phyloP scores from a whole-genome alignment of 495 filamentous ascomycete genomes.

The Hypomontagnella submonticulosa region DNA sequence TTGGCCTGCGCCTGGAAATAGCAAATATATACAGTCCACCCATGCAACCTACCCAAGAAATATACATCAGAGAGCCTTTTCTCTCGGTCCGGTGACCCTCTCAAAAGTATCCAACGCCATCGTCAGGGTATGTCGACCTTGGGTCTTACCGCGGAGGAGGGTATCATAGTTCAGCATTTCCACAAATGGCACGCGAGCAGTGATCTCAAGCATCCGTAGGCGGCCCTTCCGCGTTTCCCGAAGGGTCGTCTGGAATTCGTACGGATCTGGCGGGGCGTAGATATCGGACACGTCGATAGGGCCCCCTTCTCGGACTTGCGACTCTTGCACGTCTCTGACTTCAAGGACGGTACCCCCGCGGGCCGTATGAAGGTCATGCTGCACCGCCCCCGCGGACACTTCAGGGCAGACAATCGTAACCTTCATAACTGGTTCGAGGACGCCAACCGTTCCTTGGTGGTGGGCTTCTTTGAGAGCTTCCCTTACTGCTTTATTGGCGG shows the following conservation, averaged over 20 bases:
- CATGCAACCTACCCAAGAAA: not conserved
- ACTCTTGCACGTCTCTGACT: constrained; percentile 70
- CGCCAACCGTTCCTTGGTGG: constrained; percentile 58
- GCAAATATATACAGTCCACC: not conserved
- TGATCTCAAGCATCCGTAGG: constrained; percentile 66
- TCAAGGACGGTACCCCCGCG: constrained; percentile 88
- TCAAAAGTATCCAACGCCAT: constrained; percentile 94
- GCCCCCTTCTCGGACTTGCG: constrained; percentile 24
- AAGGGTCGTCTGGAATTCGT: constrained; percentile 65
- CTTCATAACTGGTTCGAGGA: constrained; percentile 95
- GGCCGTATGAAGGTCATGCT: constrained; percentile 85
- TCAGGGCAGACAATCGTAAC: constrained; percentile 87
- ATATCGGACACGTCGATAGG: constrained; percentile 74
- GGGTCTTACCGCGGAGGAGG: constrained; percentile 87
- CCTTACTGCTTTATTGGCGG: constrained; percentile 76
- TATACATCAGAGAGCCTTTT: constrained; percentile 48
- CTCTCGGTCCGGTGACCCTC: constrained; percentile 72
- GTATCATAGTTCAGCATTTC: constrained; percentile 98
- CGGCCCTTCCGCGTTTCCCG: constrained; percentile 52
- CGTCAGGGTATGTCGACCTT: constrained; percentile 88
- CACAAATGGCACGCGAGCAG: constrained; percentile 87
- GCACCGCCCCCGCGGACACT: constrained; percentile 80
- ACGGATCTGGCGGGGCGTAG: constrained; percentile 88
- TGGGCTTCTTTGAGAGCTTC: constrained; percentile 69
- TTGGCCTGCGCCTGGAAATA: not conserved